Evolutionary conservation across 352 stramenopile species (phyloP).

Genomic region (Globisporangium emineosum): DNA sequence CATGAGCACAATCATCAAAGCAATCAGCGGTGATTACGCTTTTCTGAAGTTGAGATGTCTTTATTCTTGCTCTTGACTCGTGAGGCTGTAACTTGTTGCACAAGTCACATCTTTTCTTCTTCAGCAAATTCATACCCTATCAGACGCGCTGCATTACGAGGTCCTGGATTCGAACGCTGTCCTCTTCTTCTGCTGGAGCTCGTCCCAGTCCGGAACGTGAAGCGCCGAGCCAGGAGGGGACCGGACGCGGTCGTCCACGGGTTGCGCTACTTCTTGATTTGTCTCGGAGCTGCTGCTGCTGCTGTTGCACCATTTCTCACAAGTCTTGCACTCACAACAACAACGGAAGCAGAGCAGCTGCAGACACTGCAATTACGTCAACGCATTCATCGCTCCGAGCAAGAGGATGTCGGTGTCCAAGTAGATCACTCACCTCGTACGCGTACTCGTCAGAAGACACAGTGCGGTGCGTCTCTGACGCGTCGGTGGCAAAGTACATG

Average conservation of each 20-base stretch:
- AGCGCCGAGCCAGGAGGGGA: neutral
- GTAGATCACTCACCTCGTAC: no score
- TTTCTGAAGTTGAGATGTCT: neutral
- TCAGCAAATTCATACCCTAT: neutral
- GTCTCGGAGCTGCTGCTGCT: neutral
- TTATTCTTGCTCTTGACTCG: neutral
- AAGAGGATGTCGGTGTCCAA: neutral
- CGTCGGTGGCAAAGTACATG: no score
- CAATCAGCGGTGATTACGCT: neutral
- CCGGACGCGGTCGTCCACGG: neutral
- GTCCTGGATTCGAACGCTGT: neutral
- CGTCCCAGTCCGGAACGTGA: neutral
- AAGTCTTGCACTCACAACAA: neutral
- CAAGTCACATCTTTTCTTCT: neutral
- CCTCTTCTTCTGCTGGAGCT: neutral
- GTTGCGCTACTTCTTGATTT: neutral
- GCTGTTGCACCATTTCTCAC: neutral
- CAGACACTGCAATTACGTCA: no score
- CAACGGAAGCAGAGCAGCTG: neutral
- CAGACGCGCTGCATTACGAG: slow-evolving; percentile 13
- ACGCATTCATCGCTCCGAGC: neutral
- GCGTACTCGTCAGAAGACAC: no score
- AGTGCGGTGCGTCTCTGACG: no score
- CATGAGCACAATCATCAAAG: neutral
- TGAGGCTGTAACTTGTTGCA: neutral